Evolutionary conservation across 805 yeast species (phyloP), one percentile per base, ranked within the genome.

Genomic region (Kazachstania africana): DNA sequence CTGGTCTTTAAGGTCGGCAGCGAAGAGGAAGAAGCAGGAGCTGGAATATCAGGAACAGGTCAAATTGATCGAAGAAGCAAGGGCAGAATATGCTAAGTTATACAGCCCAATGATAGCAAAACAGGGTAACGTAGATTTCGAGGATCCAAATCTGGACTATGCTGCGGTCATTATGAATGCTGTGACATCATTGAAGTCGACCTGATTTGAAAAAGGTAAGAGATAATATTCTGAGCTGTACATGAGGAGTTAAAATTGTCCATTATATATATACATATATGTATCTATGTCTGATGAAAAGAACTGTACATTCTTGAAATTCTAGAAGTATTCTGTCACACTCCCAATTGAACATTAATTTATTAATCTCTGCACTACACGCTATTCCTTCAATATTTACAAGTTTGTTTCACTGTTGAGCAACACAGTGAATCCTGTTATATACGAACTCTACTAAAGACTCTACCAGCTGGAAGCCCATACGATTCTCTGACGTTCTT

Each of bases 121-220:
- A 32, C 69, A 72, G 33, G 10, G 9, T 19, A 19, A 19, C 22
- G 57, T 77, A 44, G 70, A 87, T 63, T 68, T 85, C 56, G 88
- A 83, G 50, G 94, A 85, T 62, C 91, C 94, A 44, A 79, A 85
- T 64, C 71, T 84, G 59, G 97, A 87, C 58, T 70, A 80, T 48
- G 95, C 73, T 33, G 63, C 65, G 42, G 79, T 73, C 29, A 71
- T 79, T 48, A 67, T 77, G 53, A 65, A 73, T 31, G 74, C 78
- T 47, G 68, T 79, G 43, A 77, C 72, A 46, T 68, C 72, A 35
- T 51, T 68, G 43, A 59, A 60, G 48, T 60, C 32, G 9, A 18
- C 34, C 12, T 29, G 24, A 27, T 4, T 9, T 8, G 14, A 5
- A 13, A 12, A 10, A 17, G 10, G 15, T 26, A n/a, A 26, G 15